phyloP scores from a whole-genome alignment of 208 protist genomes.

The Wallacemonas sp. region DNA sequence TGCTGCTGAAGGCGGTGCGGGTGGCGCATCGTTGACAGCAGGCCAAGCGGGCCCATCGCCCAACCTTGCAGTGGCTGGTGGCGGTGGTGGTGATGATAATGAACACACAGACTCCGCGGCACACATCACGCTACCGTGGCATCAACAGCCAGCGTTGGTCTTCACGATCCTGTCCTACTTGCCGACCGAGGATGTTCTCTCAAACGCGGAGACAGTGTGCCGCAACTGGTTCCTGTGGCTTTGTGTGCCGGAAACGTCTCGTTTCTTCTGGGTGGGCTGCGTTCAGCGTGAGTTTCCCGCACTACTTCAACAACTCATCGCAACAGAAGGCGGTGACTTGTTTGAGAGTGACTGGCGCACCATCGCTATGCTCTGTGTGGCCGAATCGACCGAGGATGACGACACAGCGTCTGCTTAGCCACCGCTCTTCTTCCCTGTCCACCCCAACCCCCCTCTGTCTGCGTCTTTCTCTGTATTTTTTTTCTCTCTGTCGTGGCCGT shows the following conservation, averaged over 20 bases:
- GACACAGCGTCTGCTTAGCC: too few species aligned
- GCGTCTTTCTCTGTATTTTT: too few species aligned
- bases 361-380: slow-evolving; percentile 70
- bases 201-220: slow-evolving; percentile 64
- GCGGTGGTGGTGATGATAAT: too few species aligned
- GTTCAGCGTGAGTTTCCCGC: slow-evolving; percentile 77
- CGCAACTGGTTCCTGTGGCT: slow-evolving; percentile 66
- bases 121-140: too few species aligned
- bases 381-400: slow-evolving; percentile 23
- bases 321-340: slow-evolving; percentile 38
- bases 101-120: too few species aligned
- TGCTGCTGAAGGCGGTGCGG: too few species aligned
- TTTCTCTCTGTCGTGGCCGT: too few species aligned
- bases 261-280: slow-evolving; percentile 68
- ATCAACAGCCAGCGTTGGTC: slow-evolving; percentile 36
- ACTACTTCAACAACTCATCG: slow-evolving; percentile 35
- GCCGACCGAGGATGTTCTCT: slow-evolving; percentile 50
- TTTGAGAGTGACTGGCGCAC: slow-evolving; percentile 71
- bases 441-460: background rate
- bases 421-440: background rate
- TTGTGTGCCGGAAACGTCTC: slow-evolving; percentile 34
- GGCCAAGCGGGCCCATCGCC: too few species aligned
- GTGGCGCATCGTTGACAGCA: too few species aligned
- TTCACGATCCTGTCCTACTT: slow-evolving; percentile 69
- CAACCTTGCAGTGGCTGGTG: too few species aligned